A percentile compares a stretch with the other conserved stretches of the same genome.
phyloP scores from a whole-genome alignment of 495 filamentous ascomycete genomes.

The Podospora pseudocomata region DNA sequence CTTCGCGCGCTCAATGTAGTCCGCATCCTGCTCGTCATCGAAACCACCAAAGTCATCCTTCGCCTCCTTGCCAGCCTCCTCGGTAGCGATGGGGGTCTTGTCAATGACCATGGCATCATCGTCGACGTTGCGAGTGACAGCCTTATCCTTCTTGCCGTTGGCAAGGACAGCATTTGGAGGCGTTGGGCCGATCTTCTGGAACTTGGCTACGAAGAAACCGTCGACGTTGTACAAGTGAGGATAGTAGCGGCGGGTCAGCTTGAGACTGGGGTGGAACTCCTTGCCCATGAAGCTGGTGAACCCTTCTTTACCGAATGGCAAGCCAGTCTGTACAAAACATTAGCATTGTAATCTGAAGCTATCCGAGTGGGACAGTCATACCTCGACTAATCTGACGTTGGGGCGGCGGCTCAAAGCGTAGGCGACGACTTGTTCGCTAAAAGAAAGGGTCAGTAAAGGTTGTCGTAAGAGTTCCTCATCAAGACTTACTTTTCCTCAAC shows the following conservation, averaged over 20 bases:
- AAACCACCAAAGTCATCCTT: slow-evolving; percentile 77
- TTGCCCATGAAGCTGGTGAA: slow-evolving; percentile 86
- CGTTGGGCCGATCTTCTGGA: slow-evolving; percentile 84
- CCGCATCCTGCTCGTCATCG: slow-evolving; percentile 77
- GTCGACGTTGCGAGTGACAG: slow-evolving; percentile 20
- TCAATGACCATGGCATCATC: slow-evolving; percentile 44
- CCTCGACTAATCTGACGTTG: slow-evolving; percentile 86
- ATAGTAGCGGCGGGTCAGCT: slow-evolving; percentile 83
- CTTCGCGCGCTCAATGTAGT: slow-evolving; percentile 72
- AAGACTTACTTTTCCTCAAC: slow-evolving; percentile 35
- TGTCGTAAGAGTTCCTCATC: not conserved
- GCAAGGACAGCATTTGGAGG: slow-evolving; percentile 52
- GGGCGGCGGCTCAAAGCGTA: slow-evolving; percentile 87
- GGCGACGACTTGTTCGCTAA: slow-evolving; percentile 90
- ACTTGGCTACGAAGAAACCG: slow-evolving; percentile 96
- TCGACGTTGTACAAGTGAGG: slow-evolving; percentile 96
- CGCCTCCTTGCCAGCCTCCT: slow-evolving; percentile 35
- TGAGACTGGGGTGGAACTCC: slow-evolving; percentile 80
- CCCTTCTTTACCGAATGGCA: slow-evolving; percentile 89
- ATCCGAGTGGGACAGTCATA: slow-evolving; percentile 1
- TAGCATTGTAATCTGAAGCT: slow-evolving; percentile 6
- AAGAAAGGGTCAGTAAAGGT: slow-evolving; percentile 58
- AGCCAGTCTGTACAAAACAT: slow-evolving; percentile 54
- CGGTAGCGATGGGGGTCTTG: slow-evolving; percentile 48
- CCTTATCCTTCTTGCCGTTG: slow-evolving; percentile 37